Conservation (phyloP, 768 basidiomycete genomes). For the Hericium rajendrae region DNA sequence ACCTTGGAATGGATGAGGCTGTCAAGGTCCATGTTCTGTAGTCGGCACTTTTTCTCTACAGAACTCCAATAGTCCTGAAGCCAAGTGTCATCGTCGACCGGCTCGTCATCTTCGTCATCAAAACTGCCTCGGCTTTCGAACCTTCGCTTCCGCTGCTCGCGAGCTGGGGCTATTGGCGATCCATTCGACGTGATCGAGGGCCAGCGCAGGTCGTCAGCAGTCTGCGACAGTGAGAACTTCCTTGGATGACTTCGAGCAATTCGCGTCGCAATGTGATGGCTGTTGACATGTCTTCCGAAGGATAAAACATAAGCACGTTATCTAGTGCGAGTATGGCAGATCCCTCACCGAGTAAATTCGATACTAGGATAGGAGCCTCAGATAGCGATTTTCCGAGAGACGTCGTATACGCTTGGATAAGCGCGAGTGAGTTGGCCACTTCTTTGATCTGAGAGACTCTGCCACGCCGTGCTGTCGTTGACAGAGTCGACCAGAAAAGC, state of each 20-base stretch:
- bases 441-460: slow-evolving; percentile 66
- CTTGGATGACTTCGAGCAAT: slow-evolving; percentile 69
- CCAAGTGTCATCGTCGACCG: slow-evolving; percentile 18
- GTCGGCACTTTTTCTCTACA: slow-evolving; percentile 45
- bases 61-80: slow-evolving; percentile 54
- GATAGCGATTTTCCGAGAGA: slow-evolving; percentile 58
- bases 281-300: slow-evolving; percentile 54
- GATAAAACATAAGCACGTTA: background rate
- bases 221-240: slow-evolving; percentile 46
- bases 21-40: slow-evolving; percentile 31
- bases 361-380: slow-evolving; percentile 44
- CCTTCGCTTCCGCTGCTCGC: slow-evolving; percentile 1
- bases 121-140: slow-evolving; percentile 10
- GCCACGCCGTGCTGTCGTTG: slow-evolving; percentile 45
- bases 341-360: slow-evolving; percentile 49
- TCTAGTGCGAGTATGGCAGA: background rate
- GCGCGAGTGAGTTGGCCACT: slow-evolving; percentile 56
- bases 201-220: slow-evolving; percentile 67
- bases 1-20: slow-evolving; percentile 33
- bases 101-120: slow-evolving; percentile 29
- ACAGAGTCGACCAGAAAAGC: slow-evolving; percentile 58
- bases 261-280: slow-evolving; percentile 79
- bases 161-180: slow-evolving; percentile 23
- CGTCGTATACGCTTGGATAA: slow-evolving; percentile 68
- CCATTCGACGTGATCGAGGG: slow-evolving; percentile 43